Base-by-base conservation (phyloP, 2,329 filamentous ascomycete genomes). In the Aotearoamyces nothofagi region DNA sequence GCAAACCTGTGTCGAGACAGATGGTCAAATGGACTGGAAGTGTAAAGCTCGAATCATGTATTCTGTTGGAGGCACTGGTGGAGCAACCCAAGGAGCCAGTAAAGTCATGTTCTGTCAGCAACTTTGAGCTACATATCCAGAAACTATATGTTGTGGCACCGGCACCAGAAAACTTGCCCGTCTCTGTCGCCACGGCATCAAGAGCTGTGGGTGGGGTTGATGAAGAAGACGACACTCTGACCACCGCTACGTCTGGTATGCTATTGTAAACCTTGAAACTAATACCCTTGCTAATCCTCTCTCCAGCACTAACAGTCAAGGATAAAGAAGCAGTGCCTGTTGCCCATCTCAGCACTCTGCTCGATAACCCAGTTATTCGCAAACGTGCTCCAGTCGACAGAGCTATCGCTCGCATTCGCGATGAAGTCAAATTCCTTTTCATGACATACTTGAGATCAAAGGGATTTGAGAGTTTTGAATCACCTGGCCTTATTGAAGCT, bases 281-380 rank as follows among this genome's bases (percentile, higher is more conserved):
- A n/a, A n/a, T n/a, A n/a, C n/a, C n/a, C n/a, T 25, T 9, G 15
- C 11, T 61, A 63, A 38, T 51, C 60, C 29, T 57, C 60, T 4
- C 48, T 54, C 13, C 55, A 61, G 22, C 7, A n/a, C 19, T 20
- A 8, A 20, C 8, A 7, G n/a, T n/a, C 19, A 20, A 20, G 19
- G 19, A 20, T n/a, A 20, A 20, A n/a, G 19, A 20, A 20, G 63
- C 61, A 10, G 57, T 67, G 27, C 81, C 86, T 1, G 67, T 79
- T 29, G 86, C 92, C 16, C 78, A 71, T 35, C 71, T 96, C 52
- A 72, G 75, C 47, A 92, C 83, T 2, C 75, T 87, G 42, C 69
- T 94, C 28, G 79, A 92, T 62, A 93, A 96, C 65, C 75, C 81
- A 35, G 81, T 81, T 29, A 79, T 98, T 60, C 86, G 94, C 58